phyloP scores from a whole-genome alignment of 208 protist species.

The Leishmania aethiopica region DNA sequence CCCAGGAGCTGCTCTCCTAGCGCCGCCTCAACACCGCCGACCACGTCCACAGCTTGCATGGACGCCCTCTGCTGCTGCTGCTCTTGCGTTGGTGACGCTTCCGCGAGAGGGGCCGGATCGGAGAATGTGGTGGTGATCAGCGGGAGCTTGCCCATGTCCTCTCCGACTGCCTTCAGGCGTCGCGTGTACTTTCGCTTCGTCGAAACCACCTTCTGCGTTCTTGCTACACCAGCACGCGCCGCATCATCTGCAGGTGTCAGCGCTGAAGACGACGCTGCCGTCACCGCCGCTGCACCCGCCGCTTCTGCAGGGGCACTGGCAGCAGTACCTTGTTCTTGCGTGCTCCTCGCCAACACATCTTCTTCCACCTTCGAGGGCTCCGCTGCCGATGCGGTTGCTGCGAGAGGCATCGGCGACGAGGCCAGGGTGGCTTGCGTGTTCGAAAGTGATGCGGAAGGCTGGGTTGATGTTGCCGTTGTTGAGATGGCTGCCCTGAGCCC shows the following conservation, averaged over 20 bases:
- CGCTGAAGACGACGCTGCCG: background rate
- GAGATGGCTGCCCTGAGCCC: background rate
- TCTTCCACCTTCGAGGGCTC: background rate
- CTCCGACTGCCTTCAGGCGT: conserved; percentile 1
- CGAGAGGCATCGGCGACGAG: background rate
- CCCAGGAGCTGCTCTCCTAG: conserved; percentile 6
- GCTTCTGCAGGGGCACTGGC: background rate
- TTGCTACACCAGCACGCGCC: background rate
- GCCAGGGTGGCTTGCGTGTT: background rate
- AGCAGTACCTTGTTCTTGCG: background rate
- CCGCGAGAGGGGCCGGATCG: background rate
- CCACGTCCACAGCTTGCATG: background rate
- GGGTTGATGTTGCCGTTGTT: background rate
- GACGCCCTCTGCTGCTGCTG: background rate
- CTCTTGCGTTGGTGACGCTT: conserved; percentile 2
- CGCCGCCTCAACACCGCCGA: conserved; percentile 21
- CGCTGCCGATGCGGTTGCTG: background rate
- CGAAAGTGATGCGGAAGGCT: background rate
- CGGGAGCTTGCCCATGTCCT: background rate
- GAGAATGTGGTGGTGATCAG: background rate
- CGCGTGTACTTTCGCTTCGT: conserved; percentile 2
- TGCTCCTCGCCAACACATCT: background rate
- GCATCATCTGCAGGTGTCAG: background rate
- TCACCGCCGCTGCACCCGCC: background rate
- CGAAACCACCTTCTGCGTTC: conserved; percentile 3